Conservation (phyloP, 306 rosid species). For the Quillaja saponaria region DNA sequence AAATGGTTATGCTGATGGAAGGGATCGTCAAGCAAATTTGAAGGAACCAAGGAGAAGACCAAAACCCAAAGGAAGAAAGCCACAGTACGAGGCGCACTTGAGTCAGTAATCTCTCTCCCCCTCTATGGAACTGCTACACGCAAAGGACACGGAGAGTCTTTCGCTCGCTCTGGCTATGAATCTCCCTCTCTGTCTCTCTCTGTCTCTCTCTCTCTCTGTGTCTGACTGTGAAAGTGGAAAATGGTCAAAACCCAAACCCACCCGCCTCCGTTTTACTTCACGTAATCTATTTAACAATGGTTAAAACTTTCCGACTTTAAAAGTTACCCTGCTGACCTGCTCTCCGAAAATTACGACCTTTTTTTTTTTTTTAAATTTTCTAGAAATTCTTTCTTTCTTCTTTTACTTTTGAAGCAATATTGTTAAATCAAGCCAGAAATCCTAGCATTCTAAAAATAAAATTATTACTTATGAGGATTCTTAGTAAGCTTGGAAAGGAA, state of each 20-base stretch:
- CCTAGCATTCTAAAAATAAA: too few species aligned
- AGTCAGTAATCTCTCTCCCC: constrained; percentile 7
- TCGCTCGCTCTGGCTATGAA: not conserved
- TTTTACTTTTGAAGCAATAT: too few species aligned
- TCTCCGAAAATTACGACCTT: too few species aligned
- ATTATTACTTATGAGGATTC: too few species aligned
- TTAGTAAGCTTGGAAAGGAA: too few species aligned
- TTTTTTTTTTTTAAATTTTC: too few species aligned
- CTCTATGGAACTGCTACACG: constrained; percentile 6
- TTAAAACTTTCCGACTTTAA: too few species aligned
- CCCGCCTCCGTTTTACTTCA: not conserved
- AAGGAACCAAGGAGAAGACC: not conserved
- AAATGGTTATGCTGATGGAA: constrained; percentile 18
- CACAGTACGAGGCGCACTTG: not conserved
- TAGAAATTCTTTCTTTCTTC: too few species aligned
- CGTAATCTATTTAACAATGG: too few species aligned
- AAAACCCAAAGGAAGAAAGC: not conserved
- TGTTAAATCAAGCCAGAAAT: too few species aligned
- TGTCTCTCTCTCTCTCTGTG: not conserved
- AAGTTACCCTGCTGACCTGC: too few species aligned
- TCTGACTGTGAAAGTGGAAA: not conserved
- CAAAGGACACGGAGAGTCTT: constrained; percentile 20
- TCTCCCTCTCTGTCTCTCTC: not conserved
- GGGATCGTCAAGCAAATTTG: not conserved
- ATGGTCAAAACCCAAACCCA: constrained; percentile 32